Percentiles rank a stretch among this genome's conserved stretches.
Conservation (phyloP, 1,284 basidiomycete species). For the Sanghuangporus sanghuang region DNA sequence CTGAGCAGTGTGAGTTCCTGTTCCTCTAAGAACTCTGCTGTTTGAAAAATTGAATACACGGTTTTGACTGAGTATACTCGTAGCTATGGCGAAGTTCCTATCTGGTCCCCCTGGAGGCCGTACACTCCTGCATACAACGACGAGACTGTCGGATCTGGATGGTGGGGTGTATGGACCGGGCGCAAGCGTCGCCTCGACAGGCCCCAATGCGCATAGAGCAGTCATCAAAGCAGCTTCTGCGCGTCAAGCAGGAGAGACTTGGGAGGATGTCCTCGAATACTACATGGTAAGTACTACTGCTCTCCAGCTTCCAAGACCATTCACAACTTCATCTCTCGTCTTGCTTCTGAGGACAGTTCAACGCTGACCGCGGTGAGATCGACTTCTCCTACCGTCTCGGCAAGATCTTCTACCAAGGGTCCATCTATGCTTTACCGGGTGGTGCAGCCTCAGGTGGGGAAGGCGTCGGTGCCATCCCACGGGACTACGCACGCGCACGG, state of each 20-base stretch:
- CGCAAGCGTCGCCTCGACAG: conserved; percentile 86
- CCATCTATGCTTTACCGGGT: conserved; percentile 68
- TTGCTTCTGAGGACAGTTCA: conserved; percentile 54
- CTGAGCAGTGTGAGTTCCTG: conserved; percentile 62
- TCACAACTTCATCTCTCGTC: not conserved
- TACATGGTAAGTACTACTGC: conserved; percentile 55
- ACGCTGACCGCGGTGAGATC: conserved; percentile 84
- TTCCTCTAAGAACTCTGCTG: not conserved
- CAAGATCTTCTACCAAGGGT: conserved; percentile 92
- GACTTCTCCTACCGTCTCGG: conserved; percentile 85
- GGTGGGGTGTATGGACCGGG: conserved; percentile 94
- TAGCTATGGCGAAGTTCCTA: conserved; percentile 70
- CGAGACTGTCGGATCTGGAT: conserved; percentile 82
- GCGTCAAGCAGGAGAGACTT: conserved; percentile 82
- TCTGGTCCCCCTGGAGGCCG: conserved; percentile 89
- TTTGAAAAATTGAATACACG: not conserved
- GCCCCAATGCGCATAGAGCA: conserved; percentile 61
- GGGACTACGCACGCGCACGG: conserved; percentile 70
- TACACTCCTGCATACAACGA: conserved; percentile 78
- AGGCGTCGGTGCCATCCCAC: conserved; percentile 75
- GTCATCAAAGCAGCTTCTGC: conserved; percentile 82
- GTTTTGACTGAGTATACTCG: not conserved
- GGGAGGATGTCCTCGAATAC: conserved; percentile 89
- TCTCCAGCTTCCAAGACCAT: not conserved
- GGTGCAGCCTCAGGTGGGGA: conserved; percentile 85